Evolutionary conservation across 2,329 filamentous ascomycete genomes (phyloP).

Genomic region (Scedosporium minutisporum): DNA sequence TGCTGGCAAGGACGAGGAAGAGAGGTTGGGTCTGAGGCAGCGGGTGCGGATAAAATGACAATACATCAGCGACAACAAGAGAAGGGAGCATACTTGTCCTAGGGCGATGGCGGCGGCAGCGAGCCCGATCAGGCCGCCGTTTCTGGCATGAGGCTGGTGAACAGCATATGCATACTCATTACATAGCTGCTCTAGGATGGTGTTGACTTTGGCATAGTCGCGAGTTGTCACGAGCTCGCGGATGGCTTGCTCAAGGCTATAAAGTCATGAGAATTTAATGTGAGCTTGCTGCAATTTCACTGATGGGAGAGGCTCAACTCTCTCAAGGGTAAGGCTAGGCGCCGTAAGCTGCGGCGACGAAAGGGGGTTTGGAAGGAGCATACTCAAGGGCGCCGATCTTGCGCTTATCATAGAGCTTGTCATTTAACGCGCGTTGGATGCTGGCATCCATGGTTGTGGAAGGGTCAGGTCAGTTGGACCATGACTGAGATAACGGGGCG

Average conservation of each 20-base stretch:
- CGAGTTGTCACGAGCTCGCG: constrained; percentile 69
- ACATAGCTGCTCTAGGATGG: constrained; percentile 90
- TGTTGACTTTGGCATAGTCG: constrained; percentile 72
- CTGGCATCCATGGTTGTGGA: constrained; percentile 63
- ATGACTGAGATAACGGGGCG: background rate
- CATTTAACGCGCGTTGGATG: constrained; percentile 84
- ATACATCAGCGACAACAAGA: background rate
- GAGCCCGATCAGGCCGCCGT: constrained; percentile 90
- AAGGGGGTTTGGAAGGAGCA: constrained; percentile 22
- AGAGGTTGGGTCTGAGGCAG: background rate
- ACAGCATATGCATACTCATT: constrained; percentile 97
- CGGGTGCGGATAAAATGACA: background rate
- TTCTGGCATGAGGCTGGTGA: constrained; percentile 90
- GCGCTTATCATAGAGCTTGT: constrained; percentile 97
- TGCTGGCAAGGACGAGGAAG: constrained; percentile 2
- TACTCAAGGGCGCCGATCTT: constrained; percentile 96
- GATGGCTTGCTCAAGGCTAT: constrained; percentile 80
- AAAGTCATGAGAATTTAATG: background rate
- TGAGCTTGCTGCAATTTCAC: background rate
- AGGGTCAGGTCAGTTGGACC: background rate
- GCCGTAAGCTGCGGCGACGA: background rate
- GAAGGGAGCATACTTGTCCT: constrained; percentile 60
- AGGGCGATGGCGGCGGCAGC: constrained; percentile 93
- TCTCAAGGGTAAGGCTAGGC: background rate
- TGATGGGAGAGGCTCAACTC: background rate